Evolutionary conservation across 2,329 filamentous ascomycete genomes (phyloP).

Genomic region (Bipolaris sorokiniana): DNA sequence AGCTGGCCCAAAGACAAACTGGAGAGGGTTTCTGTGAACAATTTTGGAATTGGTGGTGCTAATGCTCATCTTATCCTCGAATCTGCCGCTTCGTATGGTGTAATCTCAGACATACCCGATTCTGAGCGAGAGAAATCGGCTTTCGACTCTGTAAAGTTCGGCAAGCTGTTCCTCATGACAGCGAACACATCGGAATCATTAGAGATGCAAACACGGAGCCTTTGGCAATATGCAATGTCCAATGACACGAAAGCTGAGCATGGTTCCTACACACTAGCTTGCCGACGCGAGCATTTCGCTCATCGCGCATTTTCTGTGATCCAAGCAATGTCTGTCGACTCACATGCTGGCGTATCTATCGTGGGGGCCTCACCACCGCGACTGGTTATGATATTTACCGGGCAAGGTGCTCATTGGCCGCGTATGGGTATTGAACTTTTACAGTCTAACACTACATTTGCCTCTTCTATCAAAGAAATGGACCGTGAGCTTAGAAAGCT

Average conservation of each 20-base stretch:
- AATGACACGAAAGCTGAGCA: not conserved
- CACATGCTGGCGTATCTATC: not conserved
- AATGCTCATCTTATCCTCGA: constrained; percentile 18
- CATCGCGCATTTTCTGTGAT: not conserved
- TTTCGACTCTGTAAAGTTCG: not conserved
- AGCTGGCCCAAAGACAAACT: constrained; percentile 8
- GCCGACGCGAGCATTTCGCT: not conserved
- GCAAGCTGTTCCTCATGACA: not conserved
- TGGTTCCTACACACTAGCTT: not conserved
- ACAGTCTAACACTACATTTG: too few species aligned
- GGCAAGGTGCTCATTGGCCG: too few species aligned
- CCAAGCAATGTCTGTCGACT: not conserved
- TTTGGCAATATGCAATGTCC: not conserved
- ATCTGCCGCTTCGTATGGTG: not conserved
- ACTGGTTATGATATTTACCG: too few species aligned
- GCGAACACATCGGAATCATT: not conserved
- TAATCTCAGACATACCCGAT: too few species aligned
- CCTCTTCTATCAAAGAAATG: too few species aligned
- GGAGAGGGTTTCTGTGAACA: constrained; percentile 16
- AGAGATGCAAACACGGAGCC: not conserved
- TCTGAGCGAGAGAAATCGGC: too few species aligned
- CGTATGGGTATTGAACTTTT: too few species aligned
- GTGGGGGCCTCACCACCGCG: too few species aligned
- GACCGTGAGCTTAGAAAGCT: too few species aligned
- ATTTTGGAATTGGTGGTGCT: constrained; percentile 19